Percentiles rank a stretch among this genome's conserved stretches.
These are phyloP conservation scores for Aspergillus sp. DNA, from an alignment of 2,329 filamentous ascomycete species.

Conservation along the genomic window DNA sequence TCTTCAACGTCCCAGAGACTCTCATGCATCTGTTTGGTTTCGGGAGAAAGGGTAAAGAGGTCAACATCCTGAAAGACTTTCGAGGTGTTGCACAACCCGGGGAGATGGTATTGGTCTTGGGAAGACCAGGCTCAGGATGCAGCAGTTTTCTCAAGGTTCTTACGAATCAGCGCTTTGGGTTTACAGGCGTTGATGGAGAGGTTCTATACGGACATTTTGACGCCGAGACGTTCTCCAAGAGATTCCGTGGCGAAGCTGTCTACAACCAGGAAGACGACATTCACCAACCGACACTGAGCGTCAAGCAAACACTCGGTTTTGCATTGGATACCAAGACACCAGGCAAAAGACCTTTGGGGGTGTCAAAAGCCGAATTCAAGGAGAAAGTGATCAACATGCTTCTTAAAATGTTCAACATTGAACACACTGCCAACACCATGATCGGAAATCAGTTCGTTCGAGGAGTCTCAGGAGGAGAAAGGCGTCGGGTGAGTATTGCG, in stretches of 20 bases:
- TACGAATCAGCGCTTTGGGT: slow-evolving; percentile 61
- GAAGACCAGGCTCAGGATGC: slow-evolving; percentile 69
- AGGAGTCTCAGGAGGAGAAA: slow-evolving; percentile 74
- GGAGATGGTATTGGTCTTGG: slow-evolving; percentile 83
- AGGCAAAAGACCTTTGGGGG: slow-evolving; percentile 68
- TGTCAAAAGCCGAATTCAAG: slow-evolving; percentile 71
- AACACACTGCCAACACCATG: slow-evolving; percentile 74
- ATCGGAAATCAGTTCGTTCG: slow-evolving; percentile 79
- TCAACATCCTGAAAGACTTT: slow-evolving; percentile 39
- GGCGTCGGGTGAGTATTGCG: slow-evolving; percentile 75
- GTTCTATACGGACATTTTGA: slow-evolving; percentile 73
- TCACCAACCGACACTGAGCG: slow-evolving; percentile 79
- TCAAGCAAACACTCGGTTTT: slow-evolving; percentile 81
- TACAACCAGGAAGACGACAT: slow-evolving; percentile 86
- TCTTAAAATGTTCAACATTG: slow-evolving; percentile 67
- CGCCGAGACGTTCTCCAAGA: slow-evolving; percentile 62
- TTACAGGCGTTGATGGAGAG: slow-evolving; percentile 62
- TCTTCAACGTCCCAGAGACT: slow-evolving; percentile 69
- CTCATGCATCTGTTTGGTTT: slow-evolving; percentile 59
- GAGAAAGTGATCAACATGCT: slow-evolving; percentile 68
- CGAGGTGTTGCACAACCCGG: slow-evolving; percentile 64
- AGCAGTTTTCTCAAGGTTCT: slow-evolving; percentile 66
- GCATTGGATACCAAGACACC: slow-evolving; percentile 82
- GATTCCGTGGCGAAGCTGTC: slow-evolving; percentile 75
- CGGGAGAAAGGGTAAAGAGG: slow-evolving; percentile 64